A percentile compares a stretch with the other conserved stretches of the same genome.
Evolutionary conservation across 345 rosid species (phyloP).

Genomic region (Balakata baccata): DNA sequence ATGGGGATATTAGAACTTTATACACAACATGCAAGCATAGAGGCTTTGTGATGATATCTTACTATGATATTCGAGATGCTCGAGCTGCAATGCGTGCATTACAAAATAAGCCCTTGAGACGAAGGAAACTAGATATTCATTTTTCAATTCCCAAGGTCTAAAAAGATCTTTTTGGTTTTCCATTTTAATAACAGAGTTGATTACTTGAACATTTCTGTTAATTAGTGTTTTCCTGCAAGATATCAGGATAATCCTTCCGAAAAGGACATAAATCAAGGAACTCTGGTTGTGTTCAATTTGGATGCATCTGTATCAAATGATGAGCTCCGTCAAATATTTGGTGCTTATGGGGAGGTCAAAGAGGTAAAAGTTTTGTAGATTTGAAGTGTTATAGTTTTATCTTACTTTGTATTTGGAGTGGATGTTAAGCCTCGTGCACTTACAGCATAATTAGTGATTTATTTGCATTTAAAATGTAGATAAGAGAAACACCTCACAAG

Average conservation of each 20-base stretch:
- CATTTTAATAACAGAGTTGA: not conserved
- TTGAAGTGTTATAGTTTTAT: not conserved
- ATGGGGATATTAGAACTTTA: slow-evolving; percentile 87
- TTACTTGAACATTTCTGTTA: slow-evolving; percentile 13
- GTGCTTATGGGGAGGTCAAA: slow-evolving; percentile 88
- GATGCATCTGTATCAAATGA: slow-evolving; percentile 85
- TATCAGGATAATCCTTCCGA: slow-evolving; percentile 89
- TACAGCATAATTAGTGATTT: not conserved
- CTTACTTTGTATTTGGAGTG: not conserved
- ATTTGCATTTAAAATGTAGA: slow-evolving; percentile 46
- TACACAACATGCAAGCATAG: slow-evolving; percentile 96
- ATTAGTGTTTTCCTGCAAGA: slow-evolving; percentile 14
- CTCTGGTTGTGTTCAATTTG: slow-evolving; percentile 87
- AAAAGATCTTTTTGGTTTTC: not conserved
- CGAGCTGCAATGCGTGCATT: slow-evolving; percentile 91
- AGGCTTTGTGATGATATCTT: slow-evolving; percentile 95
- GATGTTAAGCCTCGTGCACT: not conserved
- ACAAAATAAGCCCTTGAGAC: slow-evolving; percentile 83
- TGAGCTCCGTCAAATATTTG: slow-evolving; percentile 72
- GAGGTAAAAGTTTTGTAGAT: slow-evolving; percentile 47
- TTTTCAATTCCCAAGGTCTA: slow-evolving; percentile 94
- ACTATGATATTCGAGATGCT: slow-evolving; percentile 87
- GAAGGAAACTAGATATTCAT: slow-evolving; percentile 89
- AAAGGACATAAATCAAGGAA: slow-evolving; percentile 92
- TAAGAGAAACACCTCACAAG: slow-evolving; percentile 93